A percentile compares a stretch with the other conserved stretches of the same genome.
These are phyloP conservation scores for Auxenochlorella protothecoides DNA, from an alignment of 139 green algal genomes.

Conservation along the genomic window DNA sequence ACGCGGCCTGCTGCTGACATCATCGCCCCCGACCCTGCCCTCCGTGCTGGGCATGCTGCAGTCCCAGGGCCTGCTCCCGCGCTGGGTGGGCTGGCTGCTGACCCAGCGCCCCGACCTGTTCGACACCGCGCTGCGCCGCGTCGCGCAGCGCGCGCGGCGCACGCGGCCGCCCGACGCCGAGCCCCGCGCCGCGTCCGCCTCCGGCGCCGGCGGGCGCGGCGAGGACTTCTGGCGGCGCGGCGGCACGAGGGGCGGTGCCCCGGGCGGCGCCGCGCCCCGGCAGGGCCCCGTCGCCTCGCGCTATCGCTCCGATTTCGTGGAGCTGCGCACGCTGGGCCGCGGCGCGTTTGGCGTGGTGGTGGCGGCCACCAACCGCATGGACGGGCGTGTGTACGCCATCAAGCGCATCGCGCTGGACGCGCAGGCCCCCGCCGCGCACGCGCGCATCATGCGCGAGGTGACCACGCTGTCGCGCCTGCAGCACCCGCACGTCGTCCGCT, in stretches of 20 bases:
- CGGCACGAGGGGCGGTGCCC: not conserved
- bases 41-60: constrained; percentile 41
- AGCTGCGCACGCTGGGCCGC: constrained; percentile 61
- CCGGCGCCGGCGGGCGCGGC: constrained; percentile 11
- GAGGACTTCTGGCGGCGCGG: constrained; percentile 38
- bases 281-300: constrained; percentile 5
- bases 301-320: constrained; percentile 61
- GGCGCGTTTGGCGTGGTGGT: constrained; percentile 83
- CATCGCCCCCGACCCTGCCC: constrained; percentile 38
- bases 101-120: constrained; percentile 52
- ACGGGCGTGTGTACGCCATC: constrained; percentile 76
- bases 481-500: constrained; percentile 83
- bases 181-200: not conserved
- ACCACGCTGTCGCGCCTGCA: constrained; percentile 78
- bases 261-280: no score
- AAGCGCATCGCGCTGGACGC: constrained; percentile 78
- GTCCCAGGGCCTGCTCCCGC: constrained; percentile 46
- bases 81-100: constrained; percentile 64
- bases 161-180: not conserved
- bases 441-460: constrained; percentile 79
- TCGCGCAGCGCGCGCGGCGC: constrained; percentile 1
- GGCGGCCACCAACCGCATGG: constrained; percentile 64
- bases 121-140: constrained; percentile 44
- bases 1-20: constrained; percentile 19
- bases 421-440: constrained; percentile 14